Base-by-base conservation (phyloP, 2,329 filamentous ascomycete species). In the Biscogniauxia marginata region DNA sequence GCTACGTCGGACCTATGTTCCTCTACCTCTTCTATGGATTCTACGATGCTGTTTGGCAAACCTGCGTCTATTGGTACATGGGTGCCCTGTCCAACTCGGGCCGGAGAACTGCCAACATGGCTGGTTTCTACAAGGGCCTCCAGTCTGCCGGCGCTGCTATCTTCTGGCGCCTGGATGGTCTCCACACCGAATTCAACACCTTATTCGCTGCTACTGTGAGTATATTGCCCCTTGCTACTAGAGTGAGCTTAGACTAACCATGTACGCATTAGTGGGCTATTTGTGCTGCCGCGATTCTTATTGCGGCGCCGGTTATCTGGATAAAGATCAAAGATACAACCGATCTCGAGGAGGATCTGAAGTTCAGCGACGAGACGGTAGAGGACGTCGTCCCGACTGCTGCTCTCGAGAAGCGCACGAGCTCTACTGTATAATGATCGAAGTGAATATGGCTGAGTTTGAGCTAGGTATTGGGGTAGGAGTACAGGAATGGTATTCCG, bases 61-160 rank as follows among this genome's bases (percentile, higher is more conserved):
- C 91, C 0, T 86, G 81, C 67, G 87, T 93, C 50, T 97, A 98
- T 80, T 97, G 93, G 93, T 93, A 89, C 78, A 96, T 98, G 89
- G 93, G 93, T 50, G 85, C 93, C 7, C 81, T 97, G 46, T 93
- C 90, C 70, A 98, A 98, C 83, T 96, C 93, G 61, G 86, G 90
- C 58, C 91, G 93, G 73, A 93, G 92, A 73, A 84, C 93, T 23
- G 93, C 93, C 76, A 96, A 97, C 79, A 89, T 93, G 68, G 89
- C 91, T 45, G 93, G 90, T 60, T 93, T 90, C 79, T 95, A 95
- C 83, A 95, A 95, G 77, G 77, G 76, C 50, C 89, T 96, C 62
- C 91, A 96, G 73, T 93, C 90, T n/a, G 90, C 90, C 18, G 91
- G 91, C 65, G 86, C 87, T 3, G 91, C 89, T 56, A 83, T 93